Percentiles rank a stretch among this genome's conserved stretches.
These are phyloP conservation scores for Geotrichum histeridarum DNA, from an alignment of 1,139 yeast genomes.

Conservation along the genomic window DNA sequence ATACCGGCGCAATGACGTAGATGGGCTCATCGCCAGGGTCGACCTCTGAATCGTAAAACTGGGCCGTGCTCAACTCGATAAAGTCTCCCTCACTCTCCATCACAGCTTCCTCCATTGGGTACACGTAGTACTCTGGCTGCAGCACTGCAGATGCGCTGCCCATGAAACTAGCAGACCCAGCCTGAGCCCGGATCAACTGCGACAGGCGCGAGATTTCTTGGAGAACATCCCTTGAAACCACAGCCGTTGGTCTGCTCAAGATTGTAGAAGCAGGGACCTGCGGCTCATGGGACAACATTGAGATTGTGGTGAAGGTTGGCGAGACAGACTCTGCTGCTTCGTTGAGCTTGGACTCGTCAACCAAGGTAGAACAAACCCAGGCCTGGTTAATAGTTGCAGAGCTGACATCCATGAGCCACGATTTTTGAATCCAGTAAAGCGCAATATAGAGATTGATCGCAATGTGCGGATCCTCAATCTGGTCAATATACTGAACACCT, in stretches of 20 bases:
- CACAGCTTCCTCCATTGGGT: constrained; percentile 14
- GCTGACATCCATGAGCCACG: constrained; percentile 15
- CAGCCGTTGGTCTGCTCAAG: constrained; percentile 4
- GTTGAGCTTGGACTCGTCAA: neutral
- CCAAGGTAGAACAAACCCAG: constrained; percentile 17
- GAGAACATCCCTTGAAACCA: neutral
- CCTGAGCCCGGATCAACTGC: constrained; percentile 2
- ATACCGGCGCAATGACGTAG: constrained; percentile 9
- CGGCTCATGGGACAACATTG: neutral
- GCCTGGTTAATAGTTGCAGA: constrained; percentile 8
- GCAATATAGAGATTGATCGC: constrained; percentile 15
- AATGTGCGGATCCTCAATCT: constrained; percentile 11
- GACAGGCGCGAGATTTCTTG: constrained; percentile 5
- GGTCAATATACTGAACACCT: constrained; percentile 13
- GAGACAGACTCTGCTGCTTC: neutral
- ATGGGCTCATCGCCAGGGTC: constrained; percentile 5
- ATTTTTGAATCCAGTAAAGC: constrained; percentile 16
- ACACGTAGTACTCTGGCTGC: constrained; percentile 6
- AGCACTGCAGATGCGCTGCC: constrained; percentile 1
- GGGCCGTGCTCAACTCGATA: constrained; percentile 17
- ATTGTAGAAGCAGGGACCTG: constrained; percentile 5
- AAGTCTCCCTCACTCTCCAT: constrained; percentile 16
- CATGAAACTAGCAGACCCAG: constrained; percentile 8
- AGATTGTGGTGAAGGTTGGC: neutral
- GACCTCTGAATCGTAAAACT: constrained; percentile 9